Percentiles rank a stretch among this genome's conserved stretches.
Conservation (phyloP, 345 rosid genomes). For the Conringia planisiliqua region DNA sequence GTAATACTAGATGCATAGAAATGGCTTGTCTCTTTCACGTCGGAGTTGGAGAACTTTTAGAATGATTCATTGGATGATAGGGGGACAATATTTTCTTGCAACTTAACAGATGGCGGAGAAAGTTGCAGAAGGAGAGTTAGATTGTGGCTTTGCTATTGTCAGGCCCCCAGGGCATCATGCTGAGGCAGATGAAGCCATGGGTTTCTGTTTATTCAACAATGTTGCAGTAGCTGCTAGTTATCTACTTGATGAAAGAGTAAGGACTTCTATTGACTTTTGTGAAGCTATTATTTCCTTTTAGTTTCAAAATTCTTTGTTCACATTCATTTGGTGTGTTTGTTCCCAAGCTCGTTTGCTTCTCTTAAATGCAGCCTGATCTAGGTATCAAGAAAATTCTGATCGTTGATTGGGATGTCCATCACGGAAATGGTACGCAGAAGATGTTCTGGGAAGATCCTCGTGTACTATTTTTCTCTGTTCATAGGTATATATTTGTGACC, state of each 20-base stretch:
- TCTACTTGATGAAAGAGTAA: slow-evolving; percentile 65
- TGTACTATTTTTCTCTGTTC: slow-evolving; percentile 94
- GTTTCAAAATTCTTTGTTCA: neutral
- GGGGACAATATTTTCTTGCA: slow-evolving; percentile 3
- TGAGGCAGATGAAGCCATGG: slow-evolving; percentile 79
- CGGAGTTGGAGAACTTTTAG: neutral
- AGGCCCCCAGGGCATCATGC: slow-evolving; percentile 99
- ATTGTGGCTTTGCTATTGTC: slow-evolving; percentile 82
- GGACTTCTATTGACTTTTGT: slow-evolving; percentile 12
- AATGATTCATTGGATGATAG: neutral
- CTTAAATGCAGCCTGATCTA: slow-evolving; percentile 53
- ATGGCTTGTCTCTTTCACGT: neutral
- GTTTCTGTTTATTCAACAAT: slow-evolving; percentile 91
- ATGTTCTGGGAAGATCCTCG: slow-evolving; percentile 89
- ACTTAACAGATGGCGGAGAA: slow-evolving; percentile 54
- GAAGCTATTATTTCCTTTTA: neutral
- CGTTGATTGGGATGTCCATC: slow-evolving; percentile 99
- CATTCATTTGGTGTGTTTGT: neutral
- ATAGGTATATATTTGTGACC: slow-evolving; percentile 51
- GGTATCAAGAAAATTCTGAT: slow-evolving; percentile 76
- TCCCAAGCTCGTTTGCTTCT: neutral
- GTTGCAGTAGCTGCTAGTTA: slow-evolving; percentile 81
- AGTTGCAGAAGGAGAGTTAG: slow-evolving; percentile 80
- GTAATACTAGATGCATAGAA: slow-evolving; percentile 32
- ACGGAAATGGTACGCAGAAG: slow-evolving; percentile 95